Conservation (phyloP, 495 filamentous ascomycete species). For the Penicillium diatomitis region DNA sequence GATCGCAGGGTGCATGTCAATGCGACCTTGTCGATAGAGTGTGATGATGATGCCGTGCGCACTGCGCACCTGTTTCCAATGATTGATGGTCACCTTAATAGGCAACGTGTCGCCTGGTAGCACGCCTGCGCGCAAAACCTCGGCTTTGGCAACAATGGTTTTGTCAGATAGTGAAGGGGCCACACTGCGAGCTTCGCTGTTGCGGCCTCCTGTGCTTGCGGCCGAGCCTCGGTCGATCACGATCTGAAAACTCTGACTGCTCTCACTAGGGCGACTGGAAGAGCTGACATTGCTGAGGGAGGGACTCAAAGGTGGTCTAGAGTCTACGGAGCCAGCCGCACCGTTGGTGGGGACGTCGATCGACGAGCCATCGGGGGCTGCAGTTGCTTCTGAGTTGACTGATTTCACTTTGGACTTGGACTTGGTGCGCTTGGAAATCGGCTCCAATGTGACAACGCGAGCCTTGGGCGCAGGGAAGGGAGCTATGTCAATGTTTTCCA, state of each 20-base stretch:
- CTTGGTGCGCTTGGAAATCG: conserved; percentile 50
- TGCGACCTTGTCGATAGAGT: conserved; percentile 81
- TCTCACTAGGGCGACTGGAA: conserved; percentile 51
- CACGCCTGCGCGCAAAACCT: conserved; percentile 72
- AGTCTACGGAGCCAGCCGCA: conserved; percentile 17
- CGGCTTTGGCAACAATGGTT: conserved; percentile 80
- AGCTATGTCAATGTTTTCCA: conserved; percentile 62
- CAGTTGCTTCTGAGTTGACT: conserved; percentile 22
- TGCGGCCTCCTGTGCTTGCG: conserved; percentile 28
- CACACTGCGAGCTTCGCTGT: conserved; percentile 34
- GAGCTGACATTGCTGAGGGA: conserved; percentile 56
- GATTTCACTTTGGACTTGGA: conserved; percentile 30
- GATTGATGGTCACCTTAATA: conserved; percentile 71
- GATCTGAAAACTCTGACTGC: conserved; percentile 45
- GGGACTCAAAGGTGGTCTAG: conserved; percentile 41
- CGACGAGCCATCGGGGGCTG: conserved; percentile 26
- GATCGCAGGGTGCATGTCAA: conserved; percentile 73
- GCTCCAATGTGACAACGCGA: conserved; percentile 73
- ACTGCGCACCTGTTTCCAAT: conserved; percentile 79
- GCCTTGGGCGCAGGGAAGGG: conserved; percentile 50
- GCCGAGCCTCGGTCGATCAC: conserved; percentile 29
- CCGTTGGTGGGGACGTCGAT: conserved; percentile 25
- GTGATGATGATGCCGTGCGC: conserved; percentile 89
- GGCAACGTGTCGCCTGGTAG: conserved; percentile 77
- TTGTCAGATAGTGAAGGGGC: conserved; percentile 41